Conservation (phyloP, 768 basidiomycete genomes). For the Scleroderma citrinum region DNA sequence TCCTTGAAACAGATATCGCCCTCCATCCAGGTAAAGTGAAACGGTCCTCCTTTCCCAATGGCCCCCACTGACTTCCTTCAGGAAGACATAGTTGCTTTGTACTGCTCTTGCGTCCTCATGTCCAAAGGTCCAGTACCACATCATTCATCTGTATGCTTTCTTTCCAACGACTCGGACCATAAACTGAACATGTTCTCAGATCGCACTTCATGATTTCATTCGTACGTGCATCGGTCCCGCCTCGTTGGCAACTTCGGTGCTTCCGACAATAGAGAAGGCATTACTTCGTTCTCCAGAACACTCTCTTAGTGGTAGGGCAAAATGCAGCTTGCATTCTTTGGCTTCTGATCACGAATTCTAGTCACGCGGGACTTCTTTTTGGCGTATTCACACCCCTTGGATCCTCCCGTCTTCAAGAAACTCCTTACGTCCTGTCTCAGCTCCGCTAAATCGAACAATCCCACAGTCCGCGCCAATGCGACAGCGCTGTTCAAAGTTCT, state of each 20-base stretch:
- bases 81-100: constrained; percentile 55
- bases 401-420: constrained; percentile 43
- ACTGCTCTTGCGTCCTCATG: constrained; percentile 57
- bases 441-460: constrained; percentile 70
- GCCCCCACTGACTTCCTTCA: constrained; percentile 22
- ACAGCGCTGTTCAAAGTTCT: constrained; percentile 52
- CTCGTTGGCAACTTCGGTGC: constrained; percentile 47
- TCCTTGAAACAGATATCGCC: constrained; percentile 38
- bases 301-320: constrained; percentile 52
- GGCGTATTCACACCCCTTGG: constrained; percentile 47
- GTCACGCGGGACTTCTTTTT: constrained; percentile 55
- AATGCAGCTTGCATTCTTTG: neutral
- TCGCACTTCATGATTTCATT: constrained; percentile 60
- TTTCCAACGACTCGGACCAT: constrained; percentile 1
- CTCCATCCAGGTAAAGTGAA: constrained; percentile 41
- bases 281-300: constrained; percentile 78
- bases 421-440: constrained; percentile 56
- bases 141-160: constrained; percentile 51
- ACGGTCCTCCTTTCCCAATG: neutral
- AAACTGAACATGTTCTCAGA: constrained; percentile 26
- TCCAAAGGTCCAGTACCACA: constrained; percentile 55
- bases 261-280: constrained; percentile 77
- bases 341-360: constrained; percentile 18
- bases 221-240: constrained; percentile 41
- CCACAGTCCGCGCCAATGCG: constrained; percentile 50